Evolutionary conservation across 495 filamentous ascomycete species (phyloP).

Genomic region (Tetracladium setigerum): DNA sequence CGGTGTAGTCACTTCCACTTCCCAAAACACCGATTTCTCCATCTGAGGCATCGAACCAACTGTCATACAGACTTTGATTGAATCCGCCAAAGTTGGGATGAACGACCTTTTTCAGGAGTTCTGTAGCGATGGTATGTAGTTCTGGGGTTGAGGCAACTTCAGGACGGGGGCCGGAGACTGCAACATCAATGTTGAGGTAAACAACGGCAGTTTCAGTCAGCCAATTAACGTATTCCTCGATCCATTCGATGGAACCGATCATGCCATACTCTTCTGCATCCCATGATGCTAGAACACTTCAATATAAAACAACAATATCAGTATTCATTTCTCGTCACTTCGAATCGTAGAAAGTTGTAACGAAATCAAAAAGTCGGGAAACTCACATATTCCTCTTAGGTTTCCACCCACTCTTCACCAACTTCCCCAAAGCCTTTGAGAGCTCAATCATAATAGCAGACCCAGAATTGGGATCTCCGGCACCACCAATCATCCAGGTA

Average conservation of each 20-base stretch:
- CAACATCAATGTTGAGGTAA: conserved; percentile 88
- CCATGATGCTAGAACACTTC: conserved; percentile 75
- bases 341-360: too few species aligned
- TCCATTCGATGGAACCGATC: conserved; percentile 86
- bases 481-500: conserved; percentile 83
- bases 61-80: conserved; percentile 62
- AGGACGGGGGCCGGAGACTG: conserved; percentile 62
- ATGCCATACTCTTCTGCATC: conserved; percentile 89
- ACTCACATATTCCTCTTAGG: conserved; percentile 67
- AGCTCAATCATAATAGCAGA: conserved; percentile 83
- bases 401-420: conserved; percentile 70
- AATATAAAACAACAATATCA: too few species aligned
- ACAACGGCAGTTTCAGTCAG: conserved; percentile 65
- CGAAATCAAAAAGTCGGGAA: background rate
- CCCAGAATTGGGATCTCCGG: conserved; percentile 78
- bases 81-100: conserved; percentile 73
- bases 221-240: conserved; percentile 86
- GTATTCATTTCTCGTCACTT: too few species aligned
- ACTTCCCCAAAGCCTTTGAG: conserved; percentile 68
- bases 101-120: conserved; percentile 56
- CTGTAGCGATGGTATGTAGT: conserved; percentile 64
- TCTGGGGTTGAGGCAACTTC: conserved; percentile 63
- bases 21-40: conserved; percentile 57
- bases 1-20: conserved; percentile 76
- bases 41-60: conserved; percentile 49